These are phyloP conservation scores for Fusarium succisae DNA, from an alignment of 2,329 filamentous ascomycete species.

Conservation along the genomic window DNA sequence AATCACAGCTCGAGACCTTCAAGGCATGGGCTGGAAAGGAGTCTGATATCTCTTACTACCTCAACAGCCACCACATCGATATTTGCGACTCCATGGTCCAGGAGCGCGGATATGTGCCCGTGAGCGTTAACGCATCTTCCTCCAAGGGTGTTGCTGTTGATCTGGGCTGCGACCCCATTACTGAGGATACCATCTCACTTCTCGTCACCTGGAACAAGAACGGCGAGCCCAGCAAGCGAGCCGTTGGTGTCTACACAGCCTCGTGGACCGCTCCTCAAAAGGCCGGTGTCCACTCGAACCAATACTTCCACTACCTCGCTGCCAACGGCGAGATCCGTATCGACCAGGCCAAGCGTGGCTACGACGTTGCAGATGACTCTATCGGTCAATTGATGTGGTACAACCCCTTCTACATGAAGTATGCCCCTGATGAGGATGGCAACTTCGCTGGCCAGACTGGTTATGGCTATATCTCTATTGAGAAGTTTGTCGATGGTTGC, in stretches of 20 bases:
- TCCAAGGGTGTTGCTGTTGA: conserved; percentile 81
- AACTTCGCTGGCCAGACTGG: conserved; percentile 92
- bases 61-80: conserved; percentile 95
- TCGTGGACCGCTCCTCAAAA: conserved; percentile 94
- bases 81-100: conserved; percentile 92
- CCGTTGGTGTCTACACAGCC: conserved; percentile 90
- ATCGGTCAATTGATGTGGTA: conserved; percentile 80
- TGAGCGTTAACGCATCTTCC: conserved; percentile 80
- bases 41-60: conserved; percentile 94
- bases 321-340: conserved; percentile 85
- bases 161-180: conserved; percentile 80
- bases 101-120: conserved; percentile 74
- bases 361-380: conserved; percentile 89
- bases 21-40: conserved; percentile 93
- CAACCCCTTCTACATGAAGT: conserved; percentile 96
- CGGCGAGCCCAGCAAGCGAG: conserved; percentile 73
- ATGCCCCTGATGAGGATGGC: conserved; percentile 92
- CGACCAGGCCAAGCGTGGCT: conserved; percentile 93
- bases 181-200: conserved; percentile 93
- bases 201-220: conserved; percentile 88
- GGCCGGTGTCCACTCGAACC: conserved; percentile 94
- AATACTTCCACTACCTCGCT: conserved; percentile 96
- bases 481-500: conserved; percentile 94
- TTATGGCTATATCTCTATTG: conserved; percentile 93
- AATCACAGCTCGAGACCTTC: conserved; percentile 92